These are phyloP conservation scores for Cladophialophora chaetospira DNA, from an alignment of 2,329 filamentous ascomycete species.

Conservation along the genomic window DNA sequence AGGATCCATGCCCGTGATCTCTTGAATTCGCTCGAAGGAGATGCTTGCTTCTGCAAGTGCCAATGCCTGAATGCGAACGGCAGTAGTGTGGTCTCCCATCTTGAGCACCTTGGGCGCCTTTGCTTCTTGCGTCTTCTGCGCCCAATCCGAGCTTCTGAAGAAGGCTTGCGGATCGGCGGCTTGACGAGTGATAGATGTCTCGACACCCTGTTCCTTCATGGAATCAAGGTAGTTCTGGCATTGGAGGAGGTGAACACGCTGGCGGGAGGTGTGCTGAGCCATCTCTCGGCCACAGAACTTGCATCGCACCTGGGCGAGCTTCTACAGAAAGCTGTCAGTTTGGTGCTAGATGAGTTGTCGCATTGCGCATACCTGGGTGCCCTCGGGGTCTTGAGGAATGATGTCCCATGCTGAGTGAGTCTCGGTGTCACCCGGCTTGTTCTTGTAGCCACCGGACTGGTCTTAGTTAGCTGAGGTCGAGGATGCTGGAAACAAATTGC, in stretches of 20 bases:
- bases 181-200: slow-evolving; percentile 34
- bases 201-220: slow-evolving; percentile 34
- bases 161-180: slow-evolving; percentile 33
- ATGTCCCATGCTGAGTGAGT: slow-evolving; percentile 36
- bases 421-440: slow-evolving; percentile 34
- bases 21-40: slow-evolving; percentile 33
- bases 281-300: slow-evolving; percentile 35
- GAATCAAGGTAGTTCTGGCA: slow-evolving; percentile 34
- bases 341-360: background rate
- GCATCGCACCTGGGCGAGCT: slow-evolving; percentile 36
- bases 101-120: slow-evolving; percentile 33
- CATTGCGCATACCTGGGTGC: slow-evolving; percentile 27
- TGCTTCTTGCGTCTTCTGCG: slow-evolving; percentile 26
- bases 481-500: background rate
- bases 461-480: slow-evolving; percentile 2
- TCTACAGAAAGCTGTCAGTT: slow-evolving; percentile 23
- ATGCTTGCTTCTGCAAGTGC: slow-evolving; percentile 34
- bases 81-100: slow-evolving; percentile 33
- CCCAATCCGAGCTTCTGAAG: slow-evolving; percentile 28
- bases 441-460: slow-evolving; percentile 34
- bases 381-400: slow-evolving; percentile 32
- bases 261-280: slow-evolving; percentile 35
- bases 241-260: slow-evolving; percentile 34
- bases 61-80: slow-evolving; percentile 33
- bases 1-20: slow-evolving; percentile 34